These are phyloP conservation scores for Phytophthora melonis DNA, from an alignment of 352 stramenopile species.

Conservation along the genomic window DNA sequence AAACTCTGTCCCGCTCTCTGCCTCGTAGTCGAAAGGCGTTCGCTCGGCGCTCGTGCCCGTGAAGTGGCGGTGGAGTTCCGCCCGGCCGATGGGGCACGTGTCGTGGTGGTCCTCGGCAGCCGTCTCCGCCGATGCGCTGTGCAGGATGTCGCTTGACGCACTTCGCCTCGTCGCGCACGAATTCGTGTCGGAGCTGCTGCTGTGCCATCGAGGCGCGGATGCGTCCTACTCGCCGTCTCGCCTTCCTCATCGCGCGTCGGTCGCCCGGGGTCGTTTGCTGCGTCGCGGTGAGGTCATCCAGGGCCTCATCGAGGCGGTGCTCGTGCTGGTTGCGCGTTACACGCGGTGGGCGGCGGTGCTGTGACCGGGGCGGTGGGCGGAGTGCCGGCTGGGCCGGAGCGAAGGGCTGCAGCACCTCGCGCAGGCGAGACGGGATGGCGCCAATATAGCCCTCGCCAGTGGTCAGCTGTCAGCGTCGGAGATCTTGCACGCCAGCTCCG, in stretches of 20 bases:
- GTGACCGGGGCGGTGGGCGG: too few species aligned
- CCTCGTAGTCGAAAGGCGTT: too few species aligned
- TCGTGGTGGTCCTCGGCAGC: background rate
- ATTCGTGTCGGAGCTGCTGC: background rate
- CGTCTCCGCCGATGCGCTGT: background rate
- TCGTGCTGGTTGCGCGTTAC: background rate
- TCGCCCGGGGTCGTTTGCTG: background rate
- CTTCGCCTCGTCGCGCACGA: slow-evolving; percentile 7
- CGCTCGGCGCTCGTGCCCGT: too few species aligned
- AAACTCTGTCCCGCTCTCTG: too few species aligned
- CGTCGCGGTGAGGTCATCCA: slow-evolving; percentile 6
- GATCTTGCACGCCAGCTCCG: too few species aligned
- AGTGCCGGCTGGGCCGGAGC: too few species aligned
- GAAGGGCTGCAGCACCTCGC: slow-evolving; percentile 3
- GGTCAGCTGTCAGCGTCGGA: too few species aligned
- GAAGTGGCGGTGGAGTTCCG: background rate
- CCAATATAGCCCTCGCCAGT: too few species aligned
- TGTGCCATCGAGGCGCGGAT: background rate
- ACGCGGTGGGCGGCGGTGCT: too few species aligned
- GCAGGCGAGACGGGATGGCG: background rate
- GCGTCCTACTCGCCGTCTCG: background rate
- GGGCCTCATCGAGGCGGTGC: slow-evolving; percentile 14
- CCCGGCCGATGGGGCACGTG: background rate
- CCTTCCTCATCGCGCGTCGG: background rate
- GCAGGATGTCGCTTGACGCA: slow-evolving; percentile 11